Base-by-base conservation (phyloP, 2,329 filamentous ascomycete genomes). In the Didymella segeticola region DNA sequence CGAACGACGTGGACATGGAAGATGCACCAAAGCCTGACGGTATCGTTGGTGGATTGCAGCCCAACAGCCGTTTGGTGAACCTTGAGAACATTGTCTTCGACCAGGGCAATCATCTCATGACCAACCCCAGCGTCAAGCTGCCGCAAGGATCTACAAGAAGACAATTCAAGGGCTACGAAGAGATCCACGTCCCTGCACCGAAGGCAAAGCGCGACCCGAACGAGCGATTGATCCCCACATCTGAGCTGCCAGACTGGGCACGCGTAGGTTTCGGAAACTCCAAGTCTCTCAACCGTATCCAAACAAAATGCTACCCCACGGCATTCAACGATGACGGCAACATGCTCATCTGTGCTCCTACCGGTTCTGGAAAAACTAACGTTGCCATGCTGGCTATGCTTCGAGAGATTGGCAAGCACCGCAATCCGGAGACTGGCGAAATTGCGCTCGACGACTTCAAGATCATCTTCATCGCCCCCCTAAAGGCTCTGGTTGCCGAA, bases 71-170 rank as follows among this genome's bases (percentile, higher is more conserved):
- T 70, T 79, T 91, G 37, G 91, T 99, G 73, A 98, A 98, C 71
- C 81, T 99, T 45, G 93, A 99, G 53, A 98, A 98, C 67, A 85
- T 99, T 27, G 85, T 97, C 31, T 99, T 99, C 71, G 95, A 98
- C 65, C 93, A 98, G 76, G 95, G 95, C 47, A 99, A 98, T 68
- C 95, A 99, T 79, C 83, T 99, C 36, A 99, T 98, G 93, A 98
- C 95, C n/a, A 99, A 99, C 67, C 90, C 92, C 6, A 97, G 92
- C 71, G 95, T 99, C 39, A 89, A 90, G 59, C 82, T 99, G 17
- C 95, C 95, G 0, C 91, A 96, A 72, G 95, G 95, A 10, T 96
- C 95, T 2, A 97, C 91, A 0, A 97, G 98, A 75, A 86, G 92
- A 41, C 91, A 90, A 0, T 97, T 97, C 79, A 99, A 99, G 76